Evolutionary conservation across 1,139 yeast genomes (phyloP), one percentile per base, ranked within the genome.

Genomic region (Arxiozyma telluris): DNA sequence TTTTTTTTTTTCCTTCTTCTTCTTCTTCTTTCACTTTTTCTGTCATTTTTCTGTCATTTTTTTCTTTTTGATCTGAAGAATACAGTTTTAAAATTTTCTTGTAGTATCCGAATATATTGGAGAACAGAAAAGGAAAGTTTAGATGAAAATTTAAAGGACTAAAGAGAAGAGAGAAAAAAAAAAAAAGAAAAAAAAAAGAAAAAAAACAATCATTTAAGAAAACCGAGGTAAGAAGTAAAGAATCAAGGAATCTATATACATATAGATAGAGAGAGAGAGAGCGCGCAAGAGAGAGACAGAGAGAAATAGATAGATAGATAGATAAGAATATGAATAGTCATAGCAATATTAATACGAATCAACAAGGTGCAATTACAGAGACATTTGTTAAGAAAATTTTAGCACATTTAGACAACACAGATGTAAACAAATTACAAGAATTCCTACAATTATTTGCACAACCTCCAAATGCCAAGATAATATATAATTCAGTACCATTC

Each of bases 401-500:
- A 18, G 75, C 77, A 3, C 77, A 75, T 55, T 59, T 71, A 47
- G 71, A 72, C 49, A 77, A 79, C 12, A 56, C 66, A 8, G 72
- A 71, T 47, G 64, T 71, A 30, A 66, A 66, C 48, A 81, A 82
- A 48, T 68, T 79, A 7, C 79, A 75, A 54, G 75, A 79, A 53
- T 80, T 79, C 38, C 74, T 76, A 55, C 77, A 73, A 47, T 65
- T 81, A 48, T 67, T 67, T 59, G 43, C 47, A 22, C 39, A 38
- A 27, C 34, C 53, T 11, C 38, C 65, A 69, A 39, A 56, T 25
- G 61, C 65, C 47, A 67, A 67, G 55, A 77, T 86, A 22, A 77
- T 85, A 22, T 68, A 84, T 49, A 83, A 86, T 65, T 87, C 90
- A 0, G 75, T 76, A 41, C 91, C 93, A 5, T 73, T 84, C 54